Evolutionary conservation across 1,284 basidiomycete genomes (phyloP).

Genomic region (Cutaneotrichosporon sp.): DNA sequence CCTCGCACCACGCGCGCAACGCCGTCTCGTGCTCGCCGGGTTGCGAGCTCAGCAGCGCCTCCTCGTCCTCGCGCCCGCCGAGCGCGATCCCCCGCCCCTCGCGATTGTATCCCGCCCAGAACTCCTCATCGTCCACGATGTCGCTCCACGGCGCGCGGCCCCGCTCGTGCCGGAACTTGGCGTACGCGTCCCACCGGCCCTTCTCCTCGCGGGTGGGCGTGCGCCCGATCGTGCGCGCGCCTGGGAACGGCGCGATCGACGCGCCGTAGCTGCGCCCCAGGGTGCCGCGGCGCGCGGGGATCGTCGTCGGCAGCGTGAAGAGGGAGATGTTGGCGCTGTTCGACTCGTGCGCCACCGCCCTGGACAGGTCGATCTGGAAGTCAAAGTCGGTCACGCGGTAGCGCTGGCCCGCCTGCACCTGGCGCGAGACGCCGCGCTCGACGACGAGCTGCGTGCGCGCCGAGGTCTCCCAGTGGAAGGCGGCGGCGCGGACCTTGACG

Average conservation of each 20-base stretch:
- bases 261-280: slow-evolving; percentile 3
- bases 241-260: neutral
- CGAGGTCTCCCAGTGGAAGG: slow-evolving; percentile 30
- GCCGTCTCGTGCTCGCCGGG: neutral
- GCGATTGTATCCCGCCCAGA: slow-evolving; percentile 4
- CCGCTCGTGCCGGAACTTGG: slow-evolving; percentile 10
- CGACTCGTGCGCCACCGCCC: slow-evolving; percentile 32
- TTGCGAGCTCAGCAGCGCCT: slow-evolving; percentile 17
- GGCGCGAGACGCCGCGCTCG: slow-evolving; percentile 26
- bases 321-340: slow-evolving; percentile 39
- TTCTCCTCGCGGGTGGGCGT: neutral
- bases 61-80: slow-evolving; percentile 15
- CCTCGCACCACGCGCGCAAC: slow-evolving; percentile 68
- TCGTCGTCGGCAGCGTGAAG: slow-evolving; percentile 18
- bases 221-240: slow-evolving; percentile 2
- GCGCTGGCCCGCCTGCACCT: slow-evolving; percentile 30
- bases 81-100: neutral
- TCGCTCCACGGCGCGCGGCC: slow-evolving; percentile 16
- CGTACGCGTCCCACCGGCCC: slow-evolving; percentile 13
- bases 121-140: slow-evolving; percentile 19
- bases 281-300: slow-evolving; percentile 25
- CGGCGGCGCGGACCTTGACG: slow-evolving; percentile 31
- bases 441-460: slow-evolving; percentile 25
- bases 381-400: slow-evolving; percentile 43
- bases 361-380: slow-evolving; percentile 43